Evolutionary conservation across 2,329 filamentous ascomycete species (phyloP).

Genomic region (Claviceps sp.): DNA sequence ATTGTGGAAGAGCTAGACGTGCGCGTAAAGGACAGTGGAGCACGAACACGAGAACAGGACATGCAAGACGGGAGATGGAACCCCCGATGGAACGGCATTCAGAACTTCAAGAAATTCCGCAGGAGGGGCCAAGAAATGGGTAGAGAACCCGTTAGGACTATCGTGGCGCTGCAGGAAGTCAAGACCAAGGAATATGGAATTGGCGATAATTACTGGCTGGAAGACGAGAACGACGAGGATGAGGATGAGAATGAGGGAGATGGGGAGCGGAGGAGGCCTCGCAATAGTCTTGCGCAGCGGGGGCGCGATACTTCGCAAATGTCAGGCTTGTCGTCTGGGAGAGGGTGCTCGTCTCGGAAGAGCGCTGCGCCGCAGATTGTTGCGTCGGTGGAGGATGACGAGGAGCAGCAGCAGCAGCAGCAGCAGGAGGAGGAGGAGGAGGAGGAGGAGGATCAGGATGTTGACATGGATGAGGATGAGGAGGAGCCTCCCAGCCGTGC

Average conservation of each 20-base stretch:
- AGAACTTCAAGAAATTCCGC: slow-evolving; percentile 88
- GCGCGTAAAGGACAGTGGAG: slow-evolving; percentile 19
- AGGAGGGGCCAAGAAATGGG: slow-evolving; percentile 37
- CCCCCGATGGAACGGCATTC: slow-evolving; percentile 80
- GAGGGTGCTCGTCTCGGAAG: slow-evolving; percentile 7
- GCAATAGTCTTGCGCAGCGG: neutral
- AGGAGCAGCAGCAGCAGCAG: slow-evolving; percentile 3
- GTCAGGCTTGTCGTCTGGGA: neutral
- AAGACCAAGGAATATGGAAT: slow-evolving; percentile 59
- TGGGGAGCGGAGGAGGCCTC: neutral
- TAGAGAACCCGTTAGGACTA: slow-evolving; percentile 34
- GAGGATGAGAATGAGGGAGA: slow-evolving; percentile 11
- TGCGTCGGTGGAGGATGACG: slow-evolving; percentile 21
- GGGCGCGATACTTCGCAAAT: neutral
- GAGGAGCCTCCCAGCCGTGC: no score
- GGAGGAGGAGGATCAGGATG: slow-evolving; percentile 14
- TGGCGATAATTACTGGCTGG: slow-evolving; percentile 64
- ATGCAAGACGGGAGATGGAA: slow-evolving; percentile 57
- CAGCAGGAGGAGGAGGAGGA: no score
- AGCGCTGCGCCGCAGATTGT: slow-evolving; percentile 14
- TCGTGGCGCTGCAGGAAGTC: slow-evolving; percentile 60
- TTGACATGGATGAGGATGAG: slow-evolving; percentile 8
- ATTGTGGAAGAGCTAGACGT: slow-evolving; percentile 68
- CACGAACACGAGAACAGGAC: slow-evolving; percentile 32
- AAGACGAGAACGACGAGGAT: slow-evolving; percentile 28